Evolutionary conservation across 257 asterid genomes (phyloP), one percentile per base, ranked within the genome.

Genomic region (Solanum pinnatisectum): DNA sequence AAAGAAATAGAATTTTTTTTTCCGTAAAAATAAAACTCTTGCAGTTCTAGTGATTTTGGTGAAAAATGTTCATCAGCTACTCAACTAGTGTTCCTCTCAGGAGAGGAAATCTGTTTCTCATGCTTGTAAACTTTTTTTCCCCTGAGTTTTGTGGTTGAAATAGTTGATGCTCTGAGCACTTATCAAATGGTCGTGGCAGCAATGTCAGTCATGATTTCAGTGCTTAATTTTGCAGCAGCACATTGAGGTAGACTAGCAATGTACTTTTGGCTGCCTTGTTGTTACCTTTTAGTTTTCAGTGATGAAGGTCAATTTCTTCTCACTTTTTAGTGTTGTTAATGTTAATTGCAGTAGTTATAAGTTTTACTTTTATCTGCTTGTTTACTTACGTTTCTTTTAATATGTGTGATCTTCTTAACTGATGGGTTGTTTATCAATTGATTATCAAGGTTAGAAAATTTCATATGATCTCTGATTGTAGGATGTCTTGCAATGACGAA

Each of bases 401-500:
- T 32, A 32, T 18, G 13, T 82, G 70, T 49, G 70, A 30, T 82
- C 27, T 52, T 49, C 15, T 82, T 10, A 49, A 82, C 70, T 49
- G 25, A 49, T 82, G 44, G 40, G 32, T 49, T 82, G 30, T 49
- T 49, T 49, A 49, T 42, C 37, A 79, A 40, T 5, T 23, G 84
- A 40, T 39, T 77, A 77, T 46, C n/a, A 5, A 8, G 39, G 25
- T 82, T 10, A 20, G 70, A 49, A 82, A 82, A 20, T 82, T 49
- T 82, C 32, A 82, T 49, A 8, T 82, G 70, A 37, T 49, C 86
- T 49, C 56, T 49, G 30, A 9, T 32, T 49, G 44, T 82, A 82
- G 86, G 86, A 30, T 82, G 86, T 82, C 70, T 82, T 18, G 39
- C 30, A 59, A 71, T 35, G 88, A 8, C 40, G 89, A 89, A 88